phyloP scores from a whole-genome alignment of 176 grass and related monocot genomes.

The Cocos nucifera region DNA sequence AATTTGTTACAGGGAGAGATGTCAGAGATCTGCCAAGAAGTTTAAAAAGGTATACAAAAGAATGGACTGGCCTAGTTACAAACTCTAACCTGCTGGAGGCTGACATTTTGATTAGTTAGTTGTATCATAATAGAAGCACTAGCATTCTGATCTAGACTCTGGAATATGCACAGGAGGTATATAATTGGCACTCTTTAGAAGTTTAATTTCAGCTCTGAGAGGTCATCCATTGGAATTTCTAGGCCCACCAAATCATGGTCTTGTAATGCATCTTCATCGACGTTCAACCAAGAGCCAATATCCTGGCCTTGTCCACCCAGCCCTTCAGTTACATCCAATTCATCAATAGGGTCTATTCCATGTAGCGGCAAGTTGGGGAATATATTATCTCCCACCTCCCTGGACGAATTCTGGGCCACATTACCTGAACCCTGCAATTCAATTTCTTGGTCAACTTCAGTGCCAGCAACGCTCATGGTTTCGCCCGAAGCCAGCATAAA shows the following conservation, averaged over 20 bases:
- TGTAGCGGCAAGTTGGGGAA: conserved; percentile 17
- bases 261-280: conserved; percentile 29
- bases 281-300: conserved; percentile 46
- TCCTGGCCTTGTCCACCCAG: conserved; percentile 46
- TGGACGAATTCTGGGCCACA: not conserved
- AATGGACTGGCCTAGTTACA: conserved; percentile 34
- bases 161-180: conserved; percentile 30
- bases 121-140: conserved; percentile 6
- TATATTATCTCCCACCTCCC: conserved; percentile 28
- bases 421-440: conserved; percentile 12
- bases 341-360: conserved; percentile 33
- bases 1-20: conserved; percentile 24
- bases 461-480: conserved; percentile 4
- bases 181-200: conserved; percentile 23
- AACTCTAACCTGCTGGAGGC: conserved; percentile 24
- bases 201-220: conserved; percentile 50
- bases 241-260: conserved; percentile 50
- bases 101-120: conserved; percentile 27
- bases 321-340: conserved; percentile 39
- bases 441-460: conserved; percentile 23
- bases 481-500: conserved; percentile 13
- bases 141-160: conserved; percentile 15
- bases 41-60: conserved; percentile 11
- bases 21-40: conserved; percentile 16
- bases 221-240: conserved; percentile 53